Percentiles rank a stretch among this genome's conserved stretches.
phyloP scores from a whole-genome alignment of 1,139 yeast genomes.

The Saccharomyces uvarum region DNA sequence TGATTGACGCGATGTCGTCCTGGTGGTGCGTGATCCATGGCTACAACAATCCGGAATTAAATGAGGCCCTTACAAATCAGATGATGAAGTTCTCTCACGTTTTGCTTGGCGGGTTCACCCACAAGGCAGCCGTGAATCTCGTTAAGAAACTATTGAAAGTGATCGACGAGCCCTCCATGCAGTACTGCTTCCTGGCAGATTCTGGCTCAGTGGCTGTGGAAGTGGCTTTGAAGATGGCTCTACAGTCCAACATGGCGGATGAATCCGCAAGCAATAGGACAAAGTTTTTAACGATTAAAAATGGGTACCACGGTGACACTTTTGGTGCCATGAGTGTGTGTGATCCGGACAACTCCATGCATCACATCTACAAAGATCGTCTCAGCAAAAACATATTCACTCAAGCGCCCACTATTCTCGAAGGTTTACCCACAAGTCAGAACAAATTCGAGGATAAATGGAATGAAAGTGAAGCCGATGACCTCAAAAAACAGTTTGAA shows the following conservation, averaged over 20 bases:
- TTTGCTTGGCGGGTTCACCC: slow-evolving; percentile 34
- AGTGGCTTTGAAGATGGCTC: slow-evolving; percentile 44
- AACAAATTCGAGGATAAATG: slow-evolving; percentile 7
- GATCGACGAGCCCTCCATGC: slow-evolving; percentile 22
- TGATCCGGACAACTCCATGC: slow-evolving; percentile 32
- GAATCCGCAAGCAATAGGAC: slow-evolving; percentile 11
- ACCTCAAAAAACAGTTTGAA: slow-evolving; percentile 23
- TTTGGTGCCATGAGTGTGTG: slow-evolving; percentile 31
- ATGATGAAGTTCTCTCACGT: slow-evolving; percentile 28
- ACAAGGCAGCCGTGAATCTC: slow-evolving; percentile 28
- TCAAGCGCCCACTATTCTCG: slow-evolving; percentile 22
- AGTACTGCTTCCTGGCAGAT: slow-evolving; percentile 30
- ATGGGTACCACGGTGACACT: slow-evolving; percentile 31
- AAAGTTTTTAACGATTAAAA: slow-evolving; percentile 23
- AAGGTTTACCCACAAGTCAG: slow-evolving; percentile 13
- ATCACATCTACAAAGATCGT: slow-evolving; percentile 27
- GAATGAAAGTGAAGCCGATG: slow-evolving; percentile 20
- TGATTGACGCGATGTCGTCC: slow-evolving; percentile 34
- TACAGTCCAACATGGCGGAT: slow-evolving; percentile 29
- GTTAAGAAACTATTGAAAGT: slow-evolving; percentile 21
- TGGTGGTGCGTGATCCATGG: slow-evolving; percentile 36
- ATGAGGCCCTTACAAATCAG: slow-evolving; percentile 27
- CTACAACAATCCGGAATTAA: slow-evolving; percentile 28
- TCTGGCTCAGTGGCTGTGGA: slow-evolving; percentile 55
- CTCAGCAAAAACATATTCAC: slow-evolving; percentile 29